phyloP scores from a whole-genome alignment of 257 asterid species.

The Mentha longifolia region DNA sequence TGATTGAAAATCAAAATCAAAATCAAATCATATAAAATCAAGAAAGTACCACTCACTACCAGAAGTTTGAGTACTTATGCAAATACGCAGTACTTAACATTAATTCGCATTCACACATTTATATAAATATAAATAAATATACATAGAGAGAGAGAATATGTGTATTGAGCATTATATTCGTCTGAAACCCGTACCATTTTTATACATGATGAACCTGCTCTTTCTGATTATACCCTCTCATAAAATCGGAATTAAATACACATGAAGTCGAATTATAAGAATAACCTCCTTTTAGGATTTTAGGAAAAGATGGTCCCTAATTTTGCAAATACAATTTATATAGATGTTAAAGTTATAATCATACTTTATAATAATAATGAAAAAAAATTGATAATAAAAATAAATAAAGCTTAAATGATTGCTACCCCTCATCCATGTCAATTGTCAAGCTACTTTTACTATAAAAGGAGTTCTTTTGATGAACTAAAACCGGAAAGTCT shows the following conservation, averaged over 20 bases:
- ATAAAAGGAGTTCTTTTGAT: slow-evolving; percentile 29
- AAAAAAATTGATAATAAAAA: too few species aligned
- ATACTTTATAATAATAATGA: slow-evolving; percentile 24
- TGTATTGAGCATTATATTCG: not conserved
- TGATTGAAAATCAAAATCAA: too few species aligned
- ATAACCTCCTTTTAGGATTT: slow-evolving; percentile 40
- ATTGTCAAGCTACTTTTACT: slow-evolving; percentile 35
- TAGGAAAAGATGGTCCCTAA: slow-evolving; percentile 41
- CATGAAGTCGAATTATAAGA: slow-evolving; percentile 36
- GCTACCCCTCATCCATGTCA: slow-evolving; percentile 19
- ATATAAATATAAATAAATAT: too few species aligned
- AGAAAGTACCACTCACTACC: not conserved
- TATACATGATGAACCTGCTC: slow-evolving; percentile 10
- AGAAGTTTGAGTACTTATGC: not conserved
- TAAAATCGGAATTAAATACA: slow-evolving; percentile 27
- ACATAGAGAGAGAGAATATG: too few species aligned
- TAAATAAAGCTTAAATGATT: slow-evolving; percentile 29
- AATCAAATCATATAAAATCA: not conserved
- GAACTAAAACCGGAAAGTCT: slow-evolving; percentile 32
- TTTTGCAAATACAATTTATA: slow-evolving; percentile 18
- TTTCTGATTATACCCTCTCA: slow-evolving; percentile 30
- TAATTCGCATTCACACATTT: not conserved
- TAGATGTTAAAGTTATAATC: slow-evolving; percentile 40
- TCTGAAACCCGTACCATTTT: slow-evolving; percentile 37
- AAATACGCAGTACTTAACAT: not conserved